Base-by-base conservation (phyloP, 2,329 filamentous ascomycete genomes). In the Didymella pomorum region DNA sequence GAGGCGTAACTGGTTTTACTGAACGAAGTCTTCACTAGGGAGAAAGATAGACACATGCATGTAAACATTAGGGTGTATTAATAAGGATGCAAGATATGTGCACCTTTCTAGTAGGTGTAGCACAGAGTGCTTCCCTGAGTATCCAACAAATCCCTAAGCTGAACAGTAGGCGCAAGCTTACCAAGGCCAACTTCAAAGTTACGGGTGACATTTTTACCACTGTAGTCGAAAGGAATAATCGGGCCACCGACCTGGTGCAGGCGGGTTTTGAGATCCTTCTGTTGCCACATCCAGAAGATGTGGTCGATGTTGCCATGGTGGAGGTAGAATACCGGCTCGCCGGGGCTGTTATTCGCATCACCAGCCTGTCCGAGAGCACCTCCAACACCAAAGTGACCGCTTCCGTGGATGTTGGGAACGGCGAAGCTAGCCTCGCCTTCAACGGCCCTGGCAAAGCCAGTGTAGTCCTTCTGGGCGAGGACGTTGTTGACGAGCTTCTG, bases 271-370 rank as follows among this genome's bases (percentile, higher is more conserved):
- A 75, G 68, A 42, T 76, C 68, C 45, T 70, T 64, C 14, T 67
- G 63, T 45, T 71, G 68, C 69, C 69, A 70, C 39, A 14, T 9
- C 68, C 71, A 78, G 44, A 72, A 72, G 14, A 78, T 63, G 5
- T 66, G 70, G 57, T 79, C 77, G 2, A 79, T 58, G 48, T 76
- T 75, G 3, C 67, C 66, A 56, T 79, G 74, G 56, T 79, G 77
- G 25, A 79, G 63, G 41, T 70, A 79, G 64, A 76, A 80, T 3
- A 74, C 52, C 20, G 73, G 79, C n/a, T 61, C 59, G 10, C 69
- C 74, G 14, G 76, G 76, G n/a, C 71, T 72, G 20, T 73, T 71
- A 18, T 66, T 66, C n/a, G 72, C 67, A 62, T 76, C 69, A 7
- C 73, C 74, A 33, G 73, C 66, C 39, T 64, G 65, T 1, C 75